A percentile compares a stretch with the other conserved stretches of the same genome.
Conservation (phyloP, 2,329 filamentous ascomycete species). For the Diaporthe capsici region DNA sequence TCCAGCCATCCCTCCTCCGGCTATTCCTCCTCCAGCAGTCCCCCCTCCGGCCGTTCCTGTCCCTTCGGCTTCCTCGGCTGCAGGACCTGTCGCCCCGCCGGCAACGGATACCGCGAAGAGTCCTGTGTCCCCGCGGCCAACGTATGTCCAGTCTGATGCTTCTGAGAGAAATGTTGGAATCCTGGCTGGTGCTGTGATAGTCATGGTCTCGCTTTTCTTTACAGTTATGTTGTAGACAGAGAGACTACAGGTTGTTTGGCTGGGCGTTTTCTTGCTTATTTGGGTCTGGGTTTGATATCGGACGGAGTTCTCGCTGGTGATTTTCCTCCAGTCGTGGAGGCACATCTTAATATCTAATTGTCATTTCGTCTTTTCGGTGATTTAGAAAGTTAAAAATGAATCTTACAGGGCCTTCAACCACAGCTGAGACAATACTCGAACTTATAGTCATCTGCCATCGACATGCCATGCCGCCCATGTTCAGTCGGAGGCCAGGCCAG, state of each 20-base stretch:
- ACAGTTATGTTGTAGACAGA: neutral
- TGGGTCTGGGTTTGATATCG: neutral
- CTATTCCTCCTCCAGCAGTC: neutral
- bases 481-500: no score
- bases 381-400: neutral
- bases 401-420: neutral
- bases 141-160: slow-evolving; percentile 10
- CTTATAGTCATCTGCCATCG: no score
- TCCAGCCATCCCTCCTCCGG: neutral
- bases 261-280: neutral
- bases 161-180: slow-evolving; percentile 1
- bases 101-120: neutral
- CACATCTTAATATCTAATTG: neutral
- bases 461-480: no score
- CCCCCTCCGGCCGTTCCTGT: neutral
- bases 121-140: neutral
- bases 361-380: neutral
- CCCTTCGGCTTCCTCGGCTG: neutral
- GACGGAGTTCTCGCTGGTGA: neutral
- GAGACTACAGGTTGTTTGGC: no score
- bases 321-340: neutral
- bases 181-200: slow-evolving; percentile 8
- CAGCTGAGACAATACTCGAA: no score
- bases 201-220: slow-evolving; percentile 6
- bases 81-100: neutral